Evolutionary conservation across 2,329 filamentous ascomycete genomes (phyloP).

Genomic region (Xylariaceae sp.): DNA sequence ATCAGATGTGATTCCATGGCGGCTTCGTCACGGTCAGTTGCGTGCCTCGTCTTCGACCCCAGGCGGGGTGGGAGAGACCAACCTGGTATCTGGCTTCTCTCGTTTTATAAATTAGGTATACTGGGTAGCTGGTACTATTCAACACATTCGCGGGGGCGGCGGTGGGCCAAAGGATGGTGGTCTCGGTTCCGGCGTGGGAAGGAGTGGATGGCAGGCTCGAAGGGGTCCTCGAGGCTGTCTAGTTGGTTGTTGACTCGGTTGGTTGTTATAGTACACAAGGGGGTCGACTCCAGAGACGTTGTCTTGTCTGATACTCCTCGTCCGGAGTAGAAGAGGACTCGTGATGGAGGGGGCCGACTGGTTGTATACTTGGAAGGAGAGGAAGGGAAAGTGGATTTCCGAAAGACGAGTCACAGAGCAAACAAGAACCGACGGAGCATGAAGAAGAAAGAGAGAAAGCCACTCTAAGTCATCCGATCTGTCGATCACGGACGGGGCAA

Average conservation of each 20-base stretch:
- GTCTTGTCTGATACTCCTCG: constrained; percentile 20
- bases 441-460: constrained; percentile 27
- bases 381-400: constrained; percentile 25
- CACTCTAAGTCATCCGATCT: constrained; percentile 24
- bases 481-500: constrained; percentile 27
- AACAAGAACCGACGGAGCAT: constrained; percentile 27
- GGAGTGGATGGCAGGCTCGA: constrained; percentile 25
- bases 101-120: constrained; percentile 26
- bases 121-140: constrained; percentile 20
- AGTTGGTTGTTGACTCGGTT: constrained; percentile 21
- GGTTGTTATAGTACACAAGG: no score
- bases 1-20: constrained; percentile 60
- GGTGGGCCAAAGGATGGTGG: constrained; percentile 28
- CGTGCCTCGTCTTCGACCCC: constrained; percentile 12
- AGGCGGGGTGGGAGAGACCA: constrained; percentile 17
- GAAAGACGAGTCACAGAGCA: constrained; percentile 26
- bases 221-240: constrained; percentile 18
- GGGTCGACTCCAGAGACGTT: no score
- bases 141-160: constrained; percentile 20
- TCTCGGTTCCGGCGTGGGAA: constrained; percentile 25
- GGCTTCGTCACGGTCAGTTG: constrained; percentile 19
- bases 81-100: constrained; percentile 19
- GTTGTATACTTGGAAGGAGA: constrained; percentile 25
- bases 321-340: no score
- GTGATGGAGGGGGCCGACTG: no score